A percentile compares a stretch with the other conserved stretches of the same genome.
Conservation (phyloP, 257 asterid genomes). For the Phtheirospermum japonicum region DNA sequence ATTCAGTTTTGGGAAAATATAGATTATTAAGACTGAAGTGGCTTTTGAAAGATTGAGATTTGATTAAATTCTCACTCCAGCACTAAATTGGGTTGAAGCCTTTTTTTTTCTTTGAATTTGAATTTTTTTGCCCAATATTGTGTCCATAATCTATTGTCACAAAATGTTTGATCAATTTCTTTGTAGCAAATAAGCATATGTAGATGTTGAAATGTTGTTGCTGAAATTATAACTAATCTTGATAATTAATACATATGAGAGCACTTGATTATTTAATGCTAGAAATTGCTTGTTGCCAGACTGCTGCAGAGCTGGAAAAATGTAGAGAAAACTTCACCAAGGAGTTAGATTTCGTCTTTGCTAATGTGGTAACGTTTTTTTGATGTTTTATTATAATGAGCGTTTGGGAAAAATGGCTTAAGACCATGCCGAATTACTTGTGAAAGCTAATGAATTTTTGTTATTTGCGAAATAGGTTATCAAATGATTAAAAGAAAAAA, state of each 20-base stretch:
- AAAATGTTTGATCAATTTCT: too few species aligned
- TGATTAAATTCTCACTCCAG: too few species aligned
- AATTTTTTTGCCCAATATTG: too few species aligned
- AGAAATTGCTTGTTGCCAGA: conserved; percentile 39
- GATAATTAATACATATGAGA: background rate
- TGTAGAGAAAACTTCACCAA: conserved; percentile 82
- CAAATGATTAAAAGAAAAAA: conserved; percentile 3
- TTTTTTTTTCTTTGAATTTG: too few species aligned
- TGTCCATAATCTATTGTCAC: too few species aligned
- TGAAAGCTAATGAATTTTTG: background rate
- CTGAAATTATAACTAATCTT: too few species aligned
- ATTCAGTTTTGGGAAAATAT: too few species aligned
- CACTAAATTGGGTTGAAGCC: too few species aligned
- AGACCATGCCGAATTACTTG: background rate
- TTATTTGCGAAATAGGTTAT: background rate
- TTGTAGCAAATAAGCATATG: too few species aligned
- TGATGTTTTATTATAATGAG: background rate
- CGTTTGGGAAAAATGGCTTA: background rate
- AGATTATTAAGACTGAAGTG: too few species aligned
- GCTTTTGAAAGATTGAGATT: too few species aligned
- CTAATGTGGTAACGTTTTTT: conserved; percentile 74
- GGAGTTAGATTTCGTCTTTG: conserved; percentile 90
- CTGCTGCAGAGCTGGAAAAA: conserved; percentile 83
- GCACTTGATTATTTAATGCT: conserved; percentile 2
- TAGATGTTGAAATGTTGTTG: background rate